Base-by-base conservation (phyloP, 2,329 filamentous ascomycete species). In the Calonectria hawksworthii region DNA sequence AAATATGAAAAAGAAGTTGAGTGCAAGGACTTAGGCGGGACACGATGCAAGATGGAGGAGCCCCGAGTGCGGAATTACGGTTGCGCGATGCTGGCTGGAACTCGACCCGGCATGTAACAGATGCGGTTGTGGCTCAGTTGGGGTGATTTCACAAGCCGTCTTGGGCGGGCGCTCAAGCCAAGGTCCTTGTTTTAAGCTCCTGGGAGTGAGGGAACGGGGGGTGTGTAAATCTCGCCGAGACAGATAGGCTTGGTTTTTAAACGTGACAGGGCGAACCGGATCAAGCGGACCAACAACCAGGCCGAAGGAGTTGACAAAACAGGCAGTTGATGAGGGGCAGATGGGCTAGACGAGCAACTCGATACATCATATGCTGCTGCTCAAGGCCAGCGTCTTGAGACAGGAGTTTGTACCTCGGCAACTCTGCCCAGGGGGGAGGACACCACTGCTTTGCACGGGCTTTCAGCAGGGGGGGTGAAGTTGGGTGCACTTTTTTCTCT, bases 251-350 rank as follows among this genome's bases (percentile, higher is more conserved):
- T 21, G 36, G 56, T 41, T 63, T 41, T 36, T n/a, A n/a, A 63
- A 28, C 11, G 34, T 14, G 13, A 34, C 32, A 28, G 23, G 34
- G 14, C 10, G 23, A 63, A 41, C 61, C 61, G 38, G 61, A 65
- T 65, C 26, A 65, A 16, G 61, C 61, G 61, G 61, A 16, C 7
- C 28, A 65, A 65, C 28, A 34, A 47, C 41, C 34, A 65, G 26
- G 18, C 61, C 61, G 61, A 65, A 63, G 61, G 41, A 65, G 61
- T 18, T 9, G n/a, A 50, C 26, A 38, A 41, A 44, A 44, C 5
- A 54, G 68, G 56, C 54, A 65, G 32, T 65, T 23, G 18, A 38
- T 41, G 68, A 70, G 68, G 68, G 68, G 68, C 47, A 50, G 28
- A 14, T 21, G 30, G 28, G 14, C 34, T 61, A 36, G 52, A 59